These are phyloP conservation scores for Epichloe festucae DNA, from an alignment of 2,329 filamentous ascomycete genomes.

Conservation along the genomic window DNA sequence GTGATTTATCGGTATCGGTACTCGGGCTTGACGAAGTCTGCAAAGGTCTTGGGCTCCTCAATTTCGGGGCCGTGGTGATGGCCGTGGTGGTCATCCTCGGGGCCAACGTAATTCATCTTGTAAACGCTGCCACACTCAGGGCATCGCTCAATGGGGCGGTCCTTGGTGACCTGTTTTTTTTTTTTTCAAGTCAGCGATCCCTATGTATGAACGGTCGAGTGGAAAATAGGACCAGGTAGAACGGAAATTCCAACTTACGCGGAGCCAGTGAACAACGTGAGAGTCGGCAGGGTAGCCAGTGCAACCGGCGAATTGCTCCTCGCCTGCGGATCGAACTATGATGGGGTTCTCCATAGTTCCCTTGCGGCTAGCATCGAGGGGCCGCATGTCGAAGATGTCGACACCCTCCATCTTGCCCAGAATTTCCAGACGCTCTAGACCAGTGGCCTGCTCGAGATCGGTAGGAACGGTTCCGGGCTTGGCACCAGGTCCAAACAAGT, in stretches of 20 bases:
- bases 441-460: constrained; percentile 90
- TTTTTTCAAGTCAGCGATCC: neutral
- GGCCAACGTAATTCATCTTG: constrained; percentile 95
- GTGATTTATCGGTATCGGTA: constrained; percentile 58
- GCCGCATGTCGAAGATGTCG: constrained; percentile 97
- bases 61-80: constrained; percentile 47
- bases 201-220: neutral
- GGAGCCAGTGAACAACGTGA: constrained; percentile 82
- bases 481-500: constrained; percentile 77
- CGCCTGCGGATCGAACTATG: constrained; percentile 76
- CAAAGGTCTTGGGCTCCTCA: constrained; percentile 90
- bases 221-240: neutral
- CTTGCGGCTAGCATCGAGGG: constrained; percentile 78
- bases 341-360: constrained; percentile 92
- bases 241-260: constrained; percentile 42
- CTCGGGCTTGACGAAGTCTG: constrained; percentile 88
- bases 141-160: constrained; percentile 89
- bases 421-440: constrained; percentile 96
- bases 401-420: constrained; percentile 98
- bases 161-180: constrained; percentile 56
- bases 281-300: constrained; percentile 89
- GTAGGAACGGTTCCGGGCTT: constrained; percentile 73
- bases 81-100: constrained; percentile 58
- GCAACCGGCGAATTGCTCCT: constrained; percentile 95
- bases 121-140: constrained; percentile 91